Conservation (phyloP, 176 grass and related monocot species). For the Oryza meridionalis region DNA sequence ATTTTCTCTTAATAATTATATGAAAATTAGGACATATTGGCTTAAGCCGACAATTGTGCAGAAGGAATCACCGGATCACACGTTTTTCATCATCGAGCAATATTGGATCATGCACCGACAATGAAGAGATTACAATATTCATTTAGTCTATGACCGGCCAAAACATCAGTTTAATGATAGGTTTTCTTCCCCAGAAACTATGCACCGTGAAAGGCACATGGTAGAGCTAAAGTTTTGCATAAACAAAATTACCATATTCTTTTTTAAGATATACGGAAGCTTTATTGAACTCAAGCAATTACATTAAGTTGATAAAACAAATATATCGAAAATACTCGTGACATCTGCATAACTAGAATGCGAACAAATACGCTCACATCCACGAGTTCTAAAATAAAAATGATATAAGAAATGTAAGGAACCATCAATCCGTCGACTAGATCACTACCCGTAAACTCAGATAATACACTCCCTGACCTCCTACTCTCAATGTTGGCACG, state of each 20-base stretch:
- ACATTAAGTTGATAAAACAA: no score
- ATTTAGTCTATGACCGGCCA: conserved; percentile 37
- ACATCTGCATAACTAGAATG: no score
- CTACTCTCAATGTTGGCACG: no score
- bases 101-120: conserved; percentile 48
- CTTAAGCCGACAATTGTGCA: conserved; percentile 11
- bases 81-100: conserved; percentile 54
- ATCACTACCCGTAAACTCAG: no score
- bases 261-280: no score
- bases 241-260: neutral
- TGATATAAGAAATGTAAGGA: no score
- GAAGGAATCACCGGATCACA: conserved; percentile 37
- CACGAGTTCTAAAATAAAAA: no score
- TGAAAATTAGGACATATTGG: neutral
- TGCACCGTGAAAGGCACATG: conserved; percentile 36
- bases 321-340: no score
- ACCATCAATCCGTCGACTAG: no score
- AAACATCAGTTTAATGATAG: conserved; percentile 12
- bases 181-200: conserved; percentile 34
- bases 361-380: no score
- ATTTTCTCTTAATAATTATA: conserved; percentile 10
- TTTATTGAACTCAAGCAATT: no score
- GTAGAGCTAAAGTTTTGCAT: neutral
- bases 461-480: no score
- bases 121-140: conserved; percentile 43